Evolutionary conservation across 2,329 filamentous ascomycete genomes (phyloP).

Genomic region (Hypoxylon sp.): DNA sequence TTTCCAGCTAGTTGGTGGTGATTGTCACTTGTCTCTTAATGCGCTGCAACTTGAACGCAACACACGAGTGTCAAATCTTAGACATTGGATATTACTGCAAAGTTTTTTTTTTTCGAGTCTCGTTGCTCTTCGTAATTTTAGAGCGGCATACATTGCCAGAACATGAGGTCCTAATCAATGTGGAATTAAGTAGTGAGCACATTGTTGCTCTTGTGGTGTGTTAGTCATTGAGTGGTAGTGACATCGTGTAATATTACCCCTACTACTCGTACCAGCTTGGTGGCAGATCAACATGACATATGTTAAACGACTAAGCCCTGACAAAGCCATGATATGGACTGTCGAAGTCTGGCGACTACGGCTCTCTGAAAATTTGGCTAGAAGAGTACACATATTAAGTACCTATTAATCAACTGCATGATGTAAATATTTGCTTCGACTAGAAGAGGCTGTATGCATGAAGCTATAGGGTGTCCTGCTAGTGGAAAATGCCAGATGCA

Average conservation of each 20-base stretch:
- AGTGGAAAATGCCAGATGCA: constrained; percentile 41
- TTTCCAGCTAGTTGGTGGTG: background rate
- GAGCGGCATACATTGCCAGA: constrained; percentile 1
- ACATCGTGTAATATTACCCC: constrained; percentile 36
- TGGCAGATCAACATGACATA: constrained; percentile 18
- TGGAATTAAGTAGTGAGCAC: constrained; percentile 23
- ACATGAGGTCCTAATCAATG: constrained; percentile 1
- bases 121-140: background rate
- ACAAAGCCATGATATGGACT: background rate
- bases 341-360: background rate
- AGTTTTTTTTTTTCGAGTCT: background rate
- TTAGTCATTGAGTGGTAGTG: constrained; percentile 23
- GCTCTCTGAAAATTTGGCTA: constrained; percentile 16
- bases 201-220: constrained; percentile 38
- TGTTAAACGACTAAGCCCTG: constrained; percentile 11
- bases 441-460: constrained; percentile 44
- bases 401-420: background rate
- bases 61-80: constrained; percentile 19
- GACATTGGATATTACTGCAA: constrained; percentile 26
- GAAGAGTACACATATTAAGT: background rate
- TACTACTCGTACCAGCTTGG: constrained; percentile 20
- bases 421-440: constrained; percentile 28
- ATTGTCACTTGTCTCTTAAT: constrained; percentile 11
- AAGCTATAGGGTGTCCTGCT: constrained; percentile 43
- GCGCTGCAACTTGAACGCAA: constrained; percentile 8